These are phyloP conservation scores for Pharnaceum exiguum DNA, from an alignment of 148 eudicot genomes.

Conservation along the genomic window DNA sequence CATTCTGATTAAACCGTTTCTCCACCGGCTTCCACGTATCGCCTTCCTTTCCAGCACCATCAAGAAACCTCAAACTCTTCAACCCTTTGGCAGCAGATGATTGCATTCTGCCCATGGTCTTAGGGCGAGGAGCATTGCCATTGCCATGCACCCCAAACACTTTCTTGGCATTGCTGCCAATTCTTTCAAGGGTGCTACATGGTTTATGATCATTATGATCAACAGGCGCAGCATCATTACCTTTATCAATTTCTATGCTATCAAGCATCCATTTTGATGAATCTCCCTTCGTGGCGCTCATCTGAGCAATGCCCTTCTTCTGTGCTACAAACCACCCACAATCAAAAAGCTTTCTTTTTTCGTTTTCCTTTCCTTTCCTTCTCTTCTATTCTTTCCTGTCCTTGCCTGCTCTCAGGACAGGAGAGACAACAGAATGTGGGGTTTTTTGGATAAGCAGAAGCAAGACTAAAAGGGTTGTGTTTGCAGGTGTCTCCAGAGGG, in stretches of 20 bases:
- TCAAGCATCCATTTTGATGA: conserved; percentile 35
- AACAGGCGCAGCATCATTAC: neutral
- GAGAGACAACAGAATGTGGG: no score
- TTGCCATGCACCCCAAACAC: conserved; percentile 19
- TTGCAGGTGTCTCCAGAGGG: no score
- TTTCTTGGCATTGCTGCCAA: conserved; percentile 23
- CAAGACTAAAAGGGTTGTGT: no score
- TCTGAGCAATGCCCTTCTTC: conserved; percentile 3
- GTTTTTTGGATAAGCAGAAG: no score
- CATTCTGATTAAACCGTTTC: conserved; percentile 47
- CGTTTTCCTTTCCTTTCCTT: no score
- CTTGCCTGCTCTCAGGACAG: no score
- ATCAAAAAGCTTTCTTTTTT: neutral
- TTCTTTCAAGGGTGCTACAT: conserved; percentile 11
- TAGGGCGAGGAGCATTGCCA: conserved; percentile 15
- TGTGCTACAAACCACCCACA: neutral
- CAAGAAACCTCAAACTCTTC: conserved; percentile 64
- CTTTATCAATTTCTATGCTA: conserved; percentile 13
- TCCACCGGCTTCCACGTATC: conserved; percentile 72
- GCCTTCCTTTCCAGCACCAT: conserved; percentile 67
- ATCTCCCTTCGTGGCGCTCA: conserved; percentile 19
- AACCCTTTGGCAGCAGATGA: conserved; percentile 68
- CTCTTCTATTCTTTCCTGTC: no score
- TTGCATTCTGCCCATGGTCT: conserved; percentile 35
- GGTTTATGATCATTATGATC: conserved; percentile 3